Evolutionary conservation across 208 protist genomes (phyloP).

Genomic region (Tetramitus jugosus): DNA sequence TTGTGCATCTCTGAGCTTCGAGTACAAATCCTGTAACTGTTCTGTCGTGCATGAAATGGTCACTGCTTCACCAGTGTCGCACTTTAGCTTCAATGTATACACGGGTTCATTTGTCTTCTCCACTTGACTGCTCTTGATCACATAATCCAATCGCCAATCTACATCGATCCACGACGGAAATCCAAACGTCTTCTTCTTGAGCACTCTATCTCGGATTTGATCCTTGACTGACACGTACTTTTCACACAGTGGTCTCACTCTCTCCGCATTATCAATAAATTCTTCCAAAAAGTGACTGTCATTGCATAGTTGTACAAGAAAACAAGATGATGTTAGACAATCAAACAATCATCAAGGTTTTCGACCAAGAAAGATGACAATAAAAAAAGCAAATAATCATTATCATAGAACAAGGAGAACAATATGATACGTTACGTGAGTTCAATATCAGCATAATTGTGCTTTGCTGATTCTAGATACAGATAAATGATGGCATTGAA

Average conservation of each 20-base stretch:
- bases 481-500: not conserved
- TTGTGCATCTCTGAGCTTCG: not conserved
- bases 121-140: not conserved
- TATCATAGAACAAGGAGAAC: not conserved
- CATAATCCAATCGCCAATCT: constrained; percentile 18
- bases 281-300: constrained; percentile 4
- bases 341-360: no score
- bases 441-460: not conserved
- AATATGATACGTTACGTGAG: not conserved
- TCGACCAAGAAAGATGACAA: no score
- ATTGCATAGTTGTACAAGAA: no score
- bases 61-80: not conserved
- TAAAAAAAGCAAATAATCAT: no score
- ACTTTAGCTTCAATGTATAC: constrained; percentile 1
- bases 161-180: not conserved
- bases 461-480: not conserved
- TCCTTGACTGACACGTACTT: not conserved
- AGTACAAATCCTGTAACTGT: constrained; percentile 21
- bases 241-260: not conserved
- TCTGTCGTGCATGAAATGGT: constrained; percentile 4
- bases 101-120: not conserved
- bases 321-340: no score
- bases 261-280: not conserved
- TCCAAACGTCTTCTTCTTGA: constrained; percentile 6
- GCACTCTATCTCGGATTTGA: not conserved